Conservation (phyloP, 148 eudicot genomes). For the Tetragonia tetragonoides region DNA sequence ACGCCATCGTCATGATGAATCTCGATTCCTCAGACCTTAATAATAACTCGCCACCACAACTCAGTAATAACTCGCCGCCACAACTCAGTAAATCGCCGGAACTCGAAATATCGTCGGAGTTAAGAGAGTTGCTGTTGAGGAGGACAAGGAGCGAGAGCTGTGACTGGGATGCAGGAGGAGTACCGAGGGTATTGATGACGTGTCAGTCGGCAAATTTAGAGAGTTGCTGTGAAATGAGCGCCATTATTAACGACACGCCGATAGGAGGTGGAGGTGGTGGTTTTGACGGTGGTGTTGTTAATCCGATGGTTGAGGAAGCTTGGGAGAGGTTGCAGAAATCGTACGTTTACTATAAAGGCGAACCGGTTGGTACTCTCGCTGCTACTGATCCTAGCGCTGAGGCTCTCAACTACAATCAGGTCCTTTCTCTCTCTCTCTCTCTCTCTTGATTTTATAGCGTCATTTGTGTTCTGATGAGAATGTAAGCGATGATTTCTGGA, state of each 20-base stretch:
- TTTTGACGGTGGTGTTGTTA: background rate
- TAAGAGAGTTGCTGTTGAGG: background rate
- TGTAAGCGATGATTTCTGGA: background rate
- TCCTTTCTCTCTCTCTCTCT: conserved; percentile 5
- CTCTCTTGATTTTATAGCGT: background rate
- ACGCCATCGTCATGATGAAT: background rate
- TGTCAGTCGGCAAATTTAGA: background rate
- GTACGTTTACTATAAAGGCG: conserved; percentile 35
- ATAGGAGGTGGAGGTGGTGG: conserved; percentile 8
- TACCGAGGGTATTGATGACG: background rate
- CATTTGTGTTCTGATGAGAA: background rate
- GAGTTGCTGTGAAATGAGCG: background rate
- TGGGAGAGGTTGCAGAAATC: conserved; percentile 44
- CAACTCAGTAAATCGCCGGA: too few species aligned
- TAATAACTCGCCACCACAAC: too few species aligned
- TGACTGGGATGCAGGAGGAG: background rate
- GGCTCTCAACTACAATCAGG: conserved; percentile 58
- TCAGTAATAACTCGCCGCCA: too few species aligned
- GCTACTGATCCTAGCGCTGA: conserved; percentile 47
- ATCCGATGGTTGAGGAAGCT: conserved; percentile 49
- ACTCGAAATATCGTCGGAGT: too few species aligned
- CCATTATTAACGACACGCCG: conserved; percentile 7
- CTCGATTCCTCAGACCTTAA: too few species aligned
- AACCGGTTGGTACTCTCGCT: conserved; percentile 50
- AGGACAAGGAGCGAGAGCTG: conserved; percentile 2